Evolutionary conservation across 2,329 filamentous ascomycete species (phyloP), one percentile per base, ranked within the genome.

Genomic region (Colletotrichum spaethianum): DNA sequence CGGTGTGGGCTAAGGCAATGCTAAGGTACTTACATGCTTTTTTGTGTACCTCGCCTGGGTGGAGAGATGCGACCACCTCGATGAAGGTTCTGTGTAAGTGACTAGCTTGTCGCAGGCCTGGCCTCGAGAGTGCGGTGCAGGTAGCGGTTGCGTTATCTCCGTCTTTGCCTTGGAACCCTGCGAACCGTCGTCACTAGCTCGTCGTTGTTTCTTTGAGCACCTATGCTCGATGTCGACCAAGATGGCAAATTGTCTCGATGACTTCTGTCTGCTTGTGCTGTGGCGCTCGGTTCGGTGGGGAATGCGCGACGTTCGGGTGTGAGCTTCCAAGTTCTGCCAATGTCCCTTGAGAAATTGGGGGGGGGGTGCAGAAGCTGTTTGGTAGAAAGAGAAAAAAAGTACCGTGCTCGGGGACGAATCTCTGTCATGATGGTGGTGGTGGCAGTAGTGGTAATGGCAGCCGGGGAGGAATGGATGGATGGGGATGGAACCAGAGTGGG

Each of bases 31-130:
- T 36, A 57, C 63, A 68, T 57, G 48, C 53, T 55, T 72, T 63
- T 28, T 20, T 36, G 59, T 52, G 52, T 69, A 60, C 59, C 59
- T 72, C 48, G 65, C 38, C 52, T 59, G 44, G 23, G 59, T 68
- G 59, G 69, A 63, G 65, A 69, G 50, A 28, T 46, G 59, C 59
- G 59, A 63, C 69, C 57, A 69, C 48, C 53, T 56, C 36, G 42
- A 52, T 36, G 64, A 69, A 72, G 53, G 61, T 69, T 72, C 52
- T 48, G 44, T 72, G 38, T 63, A 63, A 69, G 59, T 72, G 53
- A 26, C 53, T 40, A 63, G 64, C 69, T 52, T 31, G 57, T 59
- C 14, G 59, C 64, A 36, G 44, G n/a, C 44, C 20, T 60, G 44
- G n/a, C 44, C 20, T 60, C 36, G 46, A 63, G 36, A 53, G n/a